Conservation (phyloP, 139 green algal genomes). For the Mychonastes homosphaera region DNA sequence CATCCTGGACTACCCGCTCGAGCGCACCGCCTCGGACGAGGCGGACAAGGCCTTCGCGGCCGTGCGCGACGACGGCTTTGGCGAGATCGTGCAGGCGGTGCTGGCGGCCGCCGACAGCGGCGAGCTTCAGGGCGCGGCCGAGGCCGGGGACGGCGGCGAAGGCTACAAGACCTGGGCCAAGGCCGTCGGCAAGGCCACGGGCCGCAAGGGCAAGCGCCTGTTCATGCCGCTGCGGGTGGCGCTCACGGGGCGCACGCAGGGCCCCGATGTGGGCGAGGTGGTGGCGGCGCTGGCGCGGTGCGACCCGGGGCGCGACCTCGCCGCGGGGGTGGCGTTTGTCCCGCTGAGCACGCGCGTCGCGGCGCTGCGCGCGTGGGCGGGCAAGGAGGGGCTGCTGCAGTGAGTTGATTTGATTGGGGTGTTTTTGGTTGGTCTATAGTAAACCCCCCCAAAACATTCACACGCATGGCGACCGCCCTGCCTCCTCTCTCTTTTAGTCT, state of each 20-base stretch:
- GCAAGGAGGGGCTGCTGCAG: no score
- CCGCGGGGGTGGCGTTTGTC: constrained; percentile 34
- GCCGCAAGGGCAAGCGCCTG: constrained; percentile 93
- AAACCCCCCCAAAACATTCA: no score
- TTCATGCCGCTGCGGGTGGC: constrained; percentile 95
- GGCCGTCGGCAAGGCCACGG: constrained; percentile 80
- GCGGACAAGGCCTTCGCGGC: no score
- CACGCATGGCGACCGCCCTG: no score
- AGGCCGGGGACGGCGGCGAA: constrained; percentile 47
- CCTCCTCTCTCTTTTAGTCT: no score
- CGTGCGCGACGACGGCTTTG: constrained; percentile 60
- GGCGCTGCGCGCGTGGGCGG: constrained; percentile 41
- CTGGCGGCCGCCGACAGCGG: constrained; percentile 66
- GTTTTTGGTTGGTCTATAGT: no score
- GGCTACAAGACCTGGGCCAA: constrained; percentile 86
- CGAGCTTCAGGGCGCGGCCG: constrained; percentile 51
- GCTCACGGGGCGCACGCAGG: constrained; percentile 67
- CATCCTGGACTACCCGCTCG: constrained; percentile 79
- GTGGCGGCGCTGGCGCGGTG: constrained; percentile 56
- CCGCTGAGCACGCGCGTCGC: constrained; percentile 52
- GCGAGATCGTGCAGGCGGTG: constrained; percentile 57
- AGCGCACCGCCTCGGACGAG: constrained; percentile 49
- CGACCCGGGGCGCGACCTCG: constrained; percentile 51
- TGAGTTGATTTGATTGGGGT: no score
- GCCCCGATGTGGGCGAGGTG: constrained; percentile 78